Evolutionary conservation across 1,139 yeast genomes (phyloP), one percentile per base, ranked within the genome.

Genomic region (Candida glucosophila): DNA sequence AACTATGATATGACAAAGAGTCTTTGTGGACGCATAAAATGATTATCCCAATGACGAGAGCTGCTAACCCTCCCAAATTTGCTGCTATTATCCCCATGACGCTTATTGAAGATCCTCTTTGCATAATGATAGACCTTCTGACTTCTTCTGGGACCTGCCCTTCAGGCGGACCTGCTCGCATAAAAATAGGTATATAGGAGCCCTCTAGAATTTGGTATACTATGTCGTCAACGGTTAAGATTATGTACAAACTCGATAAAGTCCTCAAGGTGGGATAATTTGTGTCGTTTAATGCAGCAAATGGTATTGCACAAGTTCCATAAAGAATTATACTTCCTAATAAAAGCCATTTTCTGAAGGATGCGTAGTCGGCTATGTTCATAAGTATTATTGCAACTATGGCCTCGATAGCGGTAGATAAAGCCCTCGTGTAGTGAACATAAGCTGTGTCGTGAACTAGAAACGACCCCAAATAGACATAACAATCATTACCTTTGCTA

Each of bases 361-460:
- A 54, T n/a, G 65, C 50, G 36, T 52, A 63, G 32, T 63, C 70
- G 5, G 67, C 69, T 30, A 61, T 42, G 1, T 66, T 64, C 61
- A 60, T 58, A 10, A 60, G 32, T 12, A 57, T 29, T n/a, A 62
- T 41, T 2, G 66, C 50, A 5, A 60, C 31, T 2, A 58, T 31
- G 2, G 67, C 67, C 34, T 63, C 68, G 13, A 58, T 13, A 1
- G 66, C 54, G 1, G 68, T 62, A 15, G 49, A 45, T 11, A 60
- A 47, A 3, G 69, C 68, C 25, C 46, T 44, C 26, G 61, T 35
- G 25, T 61, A 63, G 23, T 61, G 39, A 5, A 57, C 65, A 35
- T 55, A 61, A 0, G 66, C 52, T 4, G 58, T 51, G 24, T 47
- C 40, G 34, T 60, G 61, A 5, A 63, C 62, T 3, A 31, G 39